Conservation (phyloP, 352 stramenopile species). For the Globisporangium abappressorium region DNA sequence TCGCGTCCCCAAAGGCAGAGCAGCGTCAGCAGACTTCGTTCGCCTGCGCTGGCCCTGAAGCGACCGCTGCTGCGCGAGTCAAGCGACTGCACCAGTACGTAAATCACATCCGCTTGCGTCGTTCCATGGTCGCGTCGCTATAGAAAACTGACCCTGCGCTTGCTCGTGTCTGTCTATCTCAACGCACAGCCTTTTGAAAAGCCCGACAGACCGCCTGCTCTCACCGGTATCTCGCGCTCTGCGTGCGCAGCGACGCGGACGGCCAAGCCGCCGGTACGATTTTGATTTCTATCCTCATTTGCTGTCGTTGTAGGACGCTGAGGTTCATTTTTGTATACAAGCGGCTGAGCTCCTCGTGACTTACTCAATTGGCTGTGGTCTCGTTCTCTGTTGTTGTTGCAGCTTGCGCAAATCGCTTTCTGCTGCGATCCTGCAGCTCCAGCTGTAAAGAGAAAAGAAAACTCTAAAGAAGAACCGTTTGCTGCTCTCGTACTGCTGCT, state of each 20-base stretch:
- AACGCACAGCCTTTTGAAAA: conserved; percentile 45
- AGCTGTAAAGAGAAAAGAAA: neutral
- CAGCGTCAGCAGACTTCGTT: neutral
- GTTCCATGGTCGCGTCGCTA: neutral
- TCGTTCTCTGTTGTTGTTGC: neutral
- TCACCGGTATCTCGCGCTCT: conserved; percentile 57
- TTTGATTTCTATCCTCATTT: no score
- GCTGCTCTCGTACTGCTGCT: neutral
- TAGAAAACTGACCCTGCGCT: neutral
- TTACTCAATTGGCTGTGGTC: neutral
- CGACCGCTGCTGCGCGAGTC: conserved; percentile 4
- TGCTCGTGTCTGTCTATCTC: neutral
- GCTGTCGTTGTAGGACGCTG: no score
- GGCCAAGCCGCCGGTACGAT: conserved; percentile 13
- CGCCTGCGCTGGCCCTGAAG: neutral
- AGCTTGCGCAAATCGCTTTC: conserved; percentile 10
- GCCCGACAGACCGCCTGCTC: conserved; percentile 65
- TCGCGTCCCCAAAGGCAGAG: neutral
- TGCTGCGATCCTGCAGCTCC: neutral
- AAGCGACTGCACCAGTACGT: conserved; percentile 18
- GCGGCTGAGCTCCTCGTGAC: neutral
- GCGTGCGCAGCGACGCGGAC: conserved; percentile 23
- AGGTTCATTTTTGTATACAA: neutral
- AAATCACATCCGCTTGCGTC: neutral
- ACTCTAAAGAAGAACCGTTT: neutral